Percentiles rank a stretch among this genome's conserved stretches.
phyloP scores from a whole-genome alignment of 371 early-diverging fungal genomes.

The Syncephalastrum racemosum region DNA sequence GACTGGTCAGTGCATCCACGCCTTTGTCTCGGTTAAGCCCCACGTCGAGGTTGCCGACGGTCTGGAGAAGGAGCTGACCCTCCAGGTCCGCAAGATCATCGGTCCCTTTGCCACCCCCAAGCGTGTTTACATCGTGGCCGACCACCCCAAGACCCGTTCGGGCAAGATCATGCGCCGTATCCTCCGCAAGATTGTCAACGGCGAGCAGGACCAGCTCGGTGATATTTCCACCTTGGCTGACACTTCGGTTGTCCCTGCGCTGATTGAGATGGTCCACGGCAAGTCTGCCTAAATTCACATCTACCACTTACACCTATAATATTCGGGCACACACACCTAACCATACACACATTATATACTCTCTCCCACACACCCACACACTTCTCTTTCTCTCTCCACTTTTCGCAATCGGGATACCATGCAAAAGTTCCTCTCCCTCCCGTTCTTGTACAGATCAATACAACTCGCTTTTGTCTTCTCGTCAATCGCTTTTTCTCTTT shows the following conservation, averaged over 20 bases:
- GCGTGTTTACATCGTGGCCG: constrained; percentile 80
- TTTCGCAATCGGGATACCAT: no score
- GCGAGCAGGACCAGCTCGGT: constrained; percentile 85
- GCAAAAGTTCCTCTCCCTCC: no score
- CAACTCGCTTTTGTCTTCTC: no score
- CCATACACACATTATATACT: no score
- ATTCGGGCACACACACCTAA: no score
- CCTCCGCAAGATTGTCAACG: constrained; percentile 88
- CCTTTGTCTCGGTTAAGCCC: constrained; percentile 76
- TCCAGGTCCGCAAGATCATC: constrained; percentile 86
- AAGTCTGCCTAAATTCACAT: background rate
- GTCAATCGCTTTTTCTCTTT: no score
- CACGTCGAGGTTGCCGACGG: constrained; percentile 39
- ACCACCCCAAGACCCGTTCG: constrained; percentile 96
- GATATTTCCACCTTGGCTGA: constrained; percentile 92
- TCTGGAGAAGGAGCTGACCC: constrained; percentile 64
- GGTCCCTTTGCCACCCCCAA: constrained; percentile 96
- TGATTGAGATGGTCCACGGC: constrained; percentile 22
- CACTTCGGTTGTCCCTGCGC: constrained; percentile 11
- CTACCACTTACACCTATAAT: no score
- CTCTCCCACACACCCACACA: no score
- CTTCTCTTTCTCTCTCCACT: no score
- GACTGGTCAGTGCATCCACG: constrained; percentile 87
- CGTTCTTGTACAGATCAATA: no score
- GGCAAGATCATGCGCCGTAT: constrained; percentile 98